Conservation (phyloP, 2,329 filamentous ascomycete species). For the Paraconiothyrium brasiliense region DNA sequence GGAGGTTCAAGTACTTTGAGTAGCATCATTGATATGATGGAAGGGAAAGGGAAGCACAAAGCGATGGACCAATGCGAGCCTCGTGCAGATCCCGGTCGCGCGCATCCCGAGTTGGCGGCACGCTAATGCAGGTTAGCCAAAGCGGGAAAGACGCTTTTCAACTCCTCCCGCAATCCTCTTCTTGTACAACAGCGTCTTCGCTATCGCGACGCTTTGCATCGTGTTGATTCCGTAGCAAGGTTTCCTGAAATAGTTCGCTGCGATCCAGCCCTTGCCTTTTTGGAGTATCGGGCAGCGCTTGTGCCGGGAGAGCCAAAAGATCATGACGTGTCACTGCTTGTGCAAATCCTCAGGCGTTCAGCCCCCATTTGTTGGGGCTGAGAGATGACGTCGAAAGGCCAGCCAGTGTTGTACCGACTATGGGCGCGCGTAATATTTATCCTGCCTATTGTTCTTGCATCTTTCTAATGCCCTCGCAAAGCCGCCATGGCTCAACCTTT, state of each 20-base stretch:
- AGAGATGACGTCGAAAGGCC: not conserved
- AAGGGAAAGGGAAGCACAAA: no score
- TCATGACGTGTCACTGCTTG: not conserved
- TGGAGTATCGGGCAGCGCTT: no score
- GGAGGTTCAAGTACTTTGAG: no score
- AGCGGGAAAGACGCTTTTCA: not conserved
- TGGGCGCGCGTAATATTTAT: not conserved
- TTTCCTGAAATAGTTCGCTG: no score
- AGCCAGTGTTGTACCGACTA: not conserved
- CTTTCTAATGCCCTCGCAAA: not conserved
- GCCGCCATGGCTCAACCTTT: slow-evolving; percentile 1
- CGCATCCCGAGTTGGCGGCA: not conserved
- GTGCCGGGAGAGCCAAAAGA: not conserved
- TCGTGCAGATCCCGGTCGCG: not conserved
- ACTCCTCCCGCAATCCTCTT: not conserved
- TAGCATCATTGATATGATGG: no score
- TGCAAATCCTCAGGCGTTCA: not conserved
- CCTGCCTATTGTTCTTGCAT: not conserved
- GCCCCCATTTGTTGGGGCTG: not conserved
- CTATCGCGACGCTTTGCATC: not conserved
- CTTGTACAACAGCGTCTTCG: no score
- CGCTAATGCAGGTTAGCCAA: slow-evolving; percentile 11
- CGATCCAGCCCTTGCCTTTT: no score
- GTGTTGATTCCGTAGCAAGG: not conserved
- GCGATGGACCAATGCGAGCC: not conserved